A percentile compares a stretch with the other conserved stretches of the same genome.
Conservation (phyloP, 331 rosid genomes). For the Dryas integrifolia region DNA sequence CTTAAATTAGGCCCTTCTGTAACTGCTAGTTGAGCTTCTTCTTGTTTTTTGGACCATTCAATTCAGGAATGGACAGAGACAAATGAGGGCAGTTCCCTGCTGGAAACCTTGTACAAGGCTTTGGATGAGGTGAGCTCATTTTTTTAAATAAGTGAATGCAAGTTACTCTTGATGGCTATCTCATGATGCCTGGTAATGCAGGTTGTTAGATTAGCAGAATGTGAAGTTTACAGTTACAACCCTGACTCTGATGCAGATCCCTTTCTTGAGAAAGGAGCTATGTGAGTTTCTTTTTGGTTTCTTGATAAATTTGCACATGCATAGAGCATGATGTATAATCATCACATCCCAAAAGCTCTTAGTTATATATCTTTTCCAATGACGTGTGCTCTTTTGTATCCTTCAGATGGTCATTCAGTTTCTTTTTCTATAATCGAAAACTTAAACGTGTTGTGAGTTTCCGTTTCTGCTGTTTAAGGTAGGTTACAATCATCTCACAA, state of each 20-base stretch:
- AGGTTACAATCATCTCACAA: slow-evolving; percentile 17
- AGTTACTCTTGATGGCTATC: slow-evolving; percentile 24
- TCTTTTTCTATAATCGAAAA: slow-evolving; percentile 87
- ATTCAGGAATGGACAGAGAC: slow-evolving; percentile 87
- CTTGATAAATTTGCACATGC: neutral
- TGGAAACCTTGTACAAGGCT: slow-evolving; percentile 69
- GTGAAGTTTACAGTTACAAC: slow-evolving; percentile 76
- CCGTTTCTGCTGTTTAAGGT: slow-evolving; percentile 86
- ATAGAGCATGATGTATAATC: neutral
- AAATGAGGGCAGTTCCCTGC: slow-evolving; percentile 63
- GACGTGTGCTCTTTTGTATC: slow-evolving; percentile 18
- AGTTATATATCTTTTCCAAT: slow-evolving; percentile 1
- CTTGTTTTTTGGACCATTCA: slow-evolving; percentile 28
- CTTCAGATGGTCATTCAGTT: slow-evolving; percentile 88
- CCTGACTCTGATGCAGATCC: slow-evolving; percentile 90
- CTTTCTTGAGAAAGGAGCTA: slow-evolving; percentile 68
- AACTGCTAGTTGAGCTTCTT: neutral
- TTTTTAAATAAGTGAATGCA: slow-evolving; percentile 18
- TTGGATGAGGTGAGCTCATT: slow-evolving; percentile 70
- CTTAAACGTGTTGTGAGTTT: slow-evolving; percentile 80
- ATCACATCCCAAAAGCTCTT: neutral
- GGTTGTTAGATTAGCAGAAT: slow-evolving; percentile 74
- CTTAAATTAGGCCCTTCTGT: neutral
- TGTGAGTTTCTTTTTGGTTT: slow-evolving; percentile 44
- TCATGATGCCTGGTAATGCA: slow-evolving; percentile 42